A percentile compares a stretch with the other conserved stretches of the same genome.
Conservation (phyloP, 1,284 basidiomycete species). For the Austropuccinia psidii region DNA sequence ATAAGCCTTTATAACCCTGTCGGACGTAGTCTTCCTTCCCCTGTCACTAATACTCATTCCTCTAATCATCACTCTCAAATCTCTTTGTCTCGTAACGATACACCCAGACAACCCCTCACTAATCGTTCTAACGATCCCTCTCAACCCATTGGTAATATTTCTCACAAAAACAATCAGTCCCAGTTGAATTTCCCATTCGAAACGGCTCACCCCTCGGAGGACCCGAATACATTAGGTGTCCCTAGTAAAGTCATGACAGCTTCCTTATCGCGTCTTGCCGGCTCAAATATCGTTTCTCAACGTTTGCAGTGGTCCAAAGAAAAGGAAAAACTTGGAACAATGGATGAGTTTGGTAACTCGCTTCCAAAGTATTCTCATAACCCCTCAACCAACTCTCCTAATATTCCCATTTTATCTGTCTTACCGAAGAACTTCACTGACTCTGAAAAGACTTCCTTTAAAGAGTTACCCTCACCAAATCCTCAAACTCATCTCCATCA, state of each 20-base stretch:
- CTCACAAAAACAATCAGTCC: conserved; percentile 13
- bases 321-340: conserved; percentile 13
- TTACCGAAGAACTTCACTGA: background rate
- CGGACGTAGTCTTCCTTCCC: background rate
- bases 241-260: conserved; percentile 28
- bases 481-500: background rate
- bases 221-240: background rate
- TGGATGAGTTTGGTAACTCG: conserved; percentile 25
- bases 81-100: background rate
- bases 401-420: background rate
- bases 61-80: background rate
- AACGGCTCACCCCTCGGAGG: background rate
- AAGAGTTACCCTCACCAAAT: too few relatives aligned
- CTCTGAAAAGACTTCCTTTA: background rate
- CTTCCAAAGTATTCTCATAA: background rate
- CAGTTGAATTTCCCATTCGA: background rate
- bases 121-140: conserved; percentile 1
- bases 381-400: background rate
- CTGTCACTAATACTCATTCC: background rate
- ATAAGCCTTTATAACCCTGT: background rate
- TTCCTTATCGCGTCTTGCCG: conserved; percentile 26
- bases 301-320: conserved; percentile 30
- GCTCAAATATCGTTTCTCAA: conserved; percentile 33
- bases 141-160: background rate
- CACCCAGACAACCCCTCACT: background rate